Base-by-base conservation (phyloP, 495 filamentous ascomycete species). In the Talaromyces proteolyticus region DNA sequence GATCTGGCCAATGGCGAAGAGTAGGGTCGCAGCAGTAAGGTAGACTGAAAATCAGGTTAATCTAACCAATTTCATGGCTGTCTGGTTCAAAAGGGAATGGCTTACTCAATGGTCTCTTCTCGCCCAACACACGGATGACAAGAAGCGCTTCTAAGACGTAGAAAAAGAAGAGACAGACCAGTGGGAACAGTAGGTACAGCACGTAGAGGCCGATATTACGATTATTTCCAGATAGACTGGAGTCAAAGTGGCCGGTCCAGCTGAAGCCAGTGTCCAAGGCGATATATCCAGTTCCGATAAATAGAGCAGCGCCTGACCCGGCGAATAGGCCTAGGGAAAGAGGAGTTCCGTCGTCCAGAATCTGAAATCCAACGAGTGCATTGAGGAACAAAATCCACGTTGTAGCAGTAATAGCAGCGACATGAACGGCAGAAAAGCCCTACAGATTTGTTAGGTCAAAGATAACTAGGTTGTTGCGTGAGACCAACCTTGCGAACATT, bases 251-350 rank as follows among this genome's bases (percentile, higher is more conserved):
- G 19, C 75, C 76, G 1, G 94, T 93, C 82, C 88, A 96, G 56
- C 78, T 75, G 60, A 89, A 93, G 2, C 84, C 93, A 6, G 91
- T 96, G 66, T 99, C 93, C 47, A 99, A 79, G 2, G 91, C 88
- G 56, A 99, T 94, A 66, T 95, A 99, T 14, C 91, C 91, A 4
- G 91, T 93, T 22, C 93, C 93, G 54, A 97, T 73, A 63, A 96
- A 93, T 49, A 96, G 67, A 6, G 75, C 67, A 16, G 75, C 58
- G 0, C 82, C 84, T 17, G 93, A 96, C 17, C 68, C 73, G 47
- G 80, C 52, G 42, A 94, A 79, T 11, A 96, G 74, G 12, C 82
- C 88, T 16, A 96, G 56, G 0, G 91, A 96, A 14, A 91, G 64
- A 0, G 85, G 73, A 0, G 93, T 99, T 26, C 93, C 93, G 57